A percentile compares a stretch with the other conserved stretches of the same genome.
phyloP scores from a whole-genome alignment of 768 basidiomycete species.

The Symmetrospora coprosmae region DNA sequence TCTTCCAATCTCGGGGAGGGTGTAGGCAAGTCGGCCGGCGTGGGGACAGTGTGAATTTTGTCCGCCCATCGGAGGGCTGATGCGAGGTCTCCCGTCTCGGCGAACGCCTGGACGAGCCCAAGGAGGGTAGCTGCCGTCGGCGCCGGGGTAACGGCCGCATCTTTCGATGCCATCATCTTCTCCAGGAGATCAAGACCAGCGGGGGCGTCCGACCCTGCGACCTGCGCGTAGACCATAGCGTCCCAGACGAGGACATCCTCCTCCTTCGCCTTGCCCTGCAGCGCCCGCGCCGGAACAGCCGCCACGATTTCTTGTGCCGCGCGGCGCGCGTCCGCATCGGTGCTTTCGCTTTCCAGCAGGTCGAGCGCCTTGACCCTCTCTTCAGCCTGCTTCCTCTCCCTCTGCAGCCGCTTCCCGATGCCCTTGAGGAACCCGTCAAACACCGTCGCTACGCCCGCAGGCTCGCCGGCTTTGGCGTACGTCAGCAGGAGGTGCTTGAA shows the following conservation, averaged over 20 bases:
- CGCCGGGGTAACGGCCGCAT: background rate
- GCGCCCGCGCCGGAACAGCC: too few relatives aligned
- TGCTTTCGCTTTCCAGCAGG: background rate
- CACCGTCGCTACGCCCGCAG: background rate
- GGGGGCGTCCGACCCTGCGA: background rate
- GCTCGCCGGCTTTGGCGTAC: constrained; percentile 1
- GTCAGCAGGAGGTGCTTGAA: background rate
- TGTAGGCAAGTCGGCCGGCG: constrained; percentile 8
- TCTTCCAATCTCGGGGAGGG: constrained; percentile 4
- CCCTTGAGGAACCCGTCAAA: constrained; percentile 5
- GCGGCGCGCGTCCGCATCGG: too few relatives aligned
- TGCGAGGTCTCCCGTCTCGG: constrained; percentile 15
- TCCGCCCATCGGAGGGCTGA: constrained; percentile 16
- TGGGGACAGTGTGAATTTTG: constrained; percentile 3
- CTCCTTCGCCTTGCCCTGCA: too few relatives aligned
- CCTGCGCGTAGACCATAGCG: background rate
- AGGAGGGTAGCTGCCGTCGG: background rate
- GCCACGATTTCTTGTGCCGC: too few relatives aligned
- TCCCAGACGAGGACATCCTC: background rate
- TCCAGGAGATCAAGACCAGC: constrained; percentile 1
- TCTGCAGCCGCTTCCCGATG: background rate
- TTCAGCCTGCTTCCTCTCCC: background rate
- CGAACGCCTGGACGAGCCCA: background rate
- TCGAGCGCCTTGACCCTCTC: background rate
- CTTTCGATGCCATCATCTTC: constrained; percentile 10